Evolutionary conservation across 306 rosid species (phyloP).

Genomic region (Gleditsia sinensis): DNA sequence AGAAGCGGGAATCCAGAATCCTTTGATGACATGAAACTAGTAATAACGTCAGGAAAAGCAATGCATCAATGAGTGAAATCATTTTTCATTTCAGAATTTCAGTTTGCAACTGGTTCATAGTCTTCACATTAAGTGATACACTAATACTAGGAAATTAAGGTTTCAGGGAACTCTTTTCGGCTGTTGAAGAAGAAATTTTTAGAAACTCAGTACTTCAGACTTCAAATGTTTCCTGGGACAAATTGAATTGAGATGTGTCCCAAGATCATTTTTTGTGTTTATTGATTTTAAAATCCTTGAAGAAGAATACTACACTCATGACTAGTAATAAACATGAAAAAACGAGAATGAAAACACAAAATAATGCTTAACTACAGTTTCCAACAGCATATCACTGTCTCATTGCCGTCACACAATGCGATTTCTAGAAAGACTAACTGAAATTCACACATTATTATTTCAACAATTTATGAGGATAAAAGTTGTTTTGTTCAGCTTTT

Average conservation of each 20-base stretch:
- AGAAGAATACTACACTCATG: neutral
- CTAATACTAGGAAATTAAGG: neutral
- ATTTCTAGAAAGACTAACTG: neutral
- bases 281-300: conserved; percentile 5
- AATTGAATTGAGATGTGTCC: too few species aligned
- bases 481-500: neutral
- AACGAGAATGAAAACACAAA: neutral
- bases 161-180: neutral
- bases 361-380: neutral
- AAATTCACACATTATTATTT: neutral
- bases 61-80: neutral
- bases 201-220: neutral
- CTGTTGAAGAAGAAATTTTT: neutral
- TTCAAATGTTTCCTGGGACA: neutral
- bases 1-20: neutral
- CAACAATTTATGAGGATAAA: neutral
- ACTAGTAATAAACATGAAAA: neutral
- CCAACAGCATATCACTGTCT: neutral
- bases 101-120: conserved; percentile 5
- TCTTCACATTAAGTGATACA: conserved; percentile 9
- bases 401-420: neutral
- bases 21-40: conserved; percentile 11
- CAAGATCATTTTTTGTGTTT: too few species aligned
- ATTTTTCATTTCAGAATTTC: conserved; percentile 5
- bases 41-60: conserved; percentile 3